Evolutionary conservation across 192 early-diverging fungal genomes (phyloP).

Genomic region (Helicostylum pulchrum): DNA sequence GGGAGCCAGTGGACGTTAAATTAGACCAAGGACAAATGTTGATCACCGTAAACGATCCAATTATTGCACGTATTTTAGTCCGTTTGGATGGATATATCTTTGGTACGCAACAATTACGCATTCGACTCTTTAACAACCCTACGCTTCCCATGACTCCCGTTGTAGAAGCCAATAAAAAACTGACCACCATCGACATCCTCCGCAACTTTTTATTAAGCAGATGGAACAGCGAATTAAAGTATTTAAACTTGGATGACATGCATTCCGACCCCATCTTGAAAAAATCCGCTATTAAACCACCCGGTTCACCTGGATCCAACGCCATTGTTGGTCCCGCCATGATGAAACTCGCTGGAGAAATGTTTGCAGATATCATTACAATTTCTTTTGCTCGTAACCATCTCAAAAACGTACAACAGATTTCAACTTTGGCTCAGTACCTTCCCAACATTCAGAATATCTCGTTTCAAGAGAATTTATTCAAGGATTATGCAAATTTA

Average conservation of each 20-base stretch:
- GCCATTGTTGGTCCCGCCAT: conserved; percentile 29
- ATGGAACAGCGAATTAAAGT: conserved; percentile 19
- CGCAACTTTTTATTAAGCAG: conserved; percentile 25
- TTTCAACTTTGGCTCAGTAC: conserved; percentile 37
- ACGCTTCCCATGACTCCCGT: conserved; percentile 2
- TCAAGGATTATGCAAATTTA: conserved; percentile 34
- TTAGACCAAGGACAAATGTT: conserved; percentile 8
- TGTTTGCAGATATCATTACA: conserved; percentile 31
- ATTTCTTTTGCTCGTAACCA: conserved; percentile 43
- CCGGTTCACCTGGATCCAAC: conserved; percentile 16
- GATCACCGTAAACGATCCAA: conserved; percentile 17
- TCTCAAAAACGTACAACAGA: conserved; percentile 32
- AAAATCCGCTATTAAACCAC: conserved; percentile 19
- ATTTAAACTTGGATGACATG: conserved; percentile 33
- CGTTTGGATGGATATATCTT: conserved; percentile 27
- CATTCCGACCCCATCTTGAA: conserved; percentile 28
- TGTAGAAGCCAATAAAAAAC: conserved; percentile 1
- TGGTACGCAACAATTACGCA: conserved; percentile 14
- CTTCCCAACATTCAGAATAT: conserved; percentile 44
- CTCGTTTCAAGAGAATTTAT: conserved; percentile 42
- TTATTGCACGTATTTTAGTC: conserved; percentile 14
- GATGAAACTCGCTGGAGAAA: conserved; percentile 35
- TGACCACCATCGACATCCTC: conserved; percentile 27
- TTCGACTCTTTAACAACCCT: conserved; percentile 1
- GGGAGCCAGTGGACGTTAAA: conserved; percentile 26